Conservation (phyloP, 306 rosid genomes). For the Vigna hirtella region DNA sequence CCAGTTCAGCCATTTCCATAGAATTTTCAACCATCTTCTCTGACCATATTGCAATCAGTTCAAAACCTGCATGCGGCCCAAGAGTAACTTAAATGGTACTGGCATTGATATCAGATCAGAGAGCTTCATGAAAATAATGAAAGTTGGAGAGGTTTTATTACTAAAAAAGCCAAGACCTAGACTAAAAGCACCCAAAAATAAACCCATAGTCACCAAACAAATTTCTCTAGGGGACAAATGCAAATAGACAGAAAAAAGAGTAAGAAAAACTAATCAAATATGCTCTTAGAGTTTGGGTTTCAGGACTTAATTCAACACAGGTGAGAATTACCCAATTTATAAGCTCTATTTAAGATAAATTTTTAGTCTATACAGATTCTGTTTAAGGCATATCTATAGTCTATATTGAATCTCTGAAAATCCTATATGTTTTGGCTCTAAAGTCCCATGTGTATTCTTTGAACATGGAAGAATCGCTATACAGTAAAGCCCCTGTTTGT, state of each 20-base stretch:
- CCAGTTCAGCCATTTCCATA: slow-evolving; percentile 96
- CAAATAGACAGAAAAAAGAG: slow-evolving; percentile 20
- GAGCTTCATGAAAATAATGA: slow-evolving; percentile 35
- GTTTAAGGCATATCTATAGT: not conserved
- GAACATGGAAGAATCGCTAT: not conserved
- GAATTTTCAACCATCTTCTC: slow-evolving; percentile 88
- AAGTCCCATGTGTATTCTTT: not conserved
- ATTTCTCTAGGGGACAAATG: slow-evolving; percentile 13
- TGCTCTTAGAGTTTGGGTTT: too few species aligned
- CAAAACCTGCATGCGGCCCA: slow-evolving; percentile 76
- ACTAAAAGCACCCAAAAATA: slow-evolving; percentile 7
- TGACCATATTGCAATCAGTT: slow-evolving; percentile 78
- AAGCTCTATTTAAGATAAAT: not conserved
- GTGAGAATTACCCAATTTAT: too few species aligned
- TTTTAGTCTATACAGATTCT: not conserved
- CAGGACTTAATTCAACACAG: not conserved
- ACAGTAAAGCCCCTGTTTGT: not conserved
- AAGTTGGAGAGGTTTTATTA: slow-evolving; percentile 44
- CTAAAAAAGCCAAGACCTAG: slow-evolving; percentile 22
- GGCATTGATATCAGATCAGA: slow-evolving; percentile 39
- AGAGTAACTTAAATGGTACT: slow-evolving; percentile 49
- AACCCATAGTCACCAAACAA: not conserved
- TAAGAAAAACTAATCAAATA: slow-evolving; percentile 4
- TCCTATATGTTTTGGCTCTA: not conserved
- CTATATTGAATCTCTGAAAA: not conserved